Percentiles rank a stretch among this genome's conserved stretches.
phyloP scores from a whole-genome alignment of 2,329 filamentous ascomycete genomes.

The Monosporascus ibericus region DNA sequence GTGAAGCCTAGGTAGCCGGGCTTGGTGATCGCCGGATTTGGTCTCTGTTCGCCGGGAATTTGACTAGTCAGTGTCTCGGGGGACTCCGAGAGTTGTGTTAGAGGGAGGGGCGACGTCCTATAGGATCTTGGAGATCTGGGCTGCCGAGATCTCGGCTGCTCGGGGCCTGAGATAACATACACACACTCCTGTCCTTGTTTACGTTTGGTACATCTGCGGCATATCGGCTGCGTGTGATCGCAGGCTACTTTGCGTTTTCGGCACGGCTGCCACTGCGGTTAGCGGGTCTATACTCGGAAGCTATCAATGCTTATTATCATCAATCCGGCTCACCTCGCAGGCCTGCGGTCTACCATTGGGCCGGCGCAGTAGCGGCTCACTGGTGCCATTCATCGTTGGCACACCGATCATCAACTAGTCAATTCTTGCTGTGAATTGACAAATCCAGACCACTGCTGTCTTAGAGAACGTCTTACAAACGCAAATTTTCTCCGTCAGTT shows the following conservation, averaged over 20 bases:
- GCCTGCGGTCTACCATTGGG: conserved; percentile 23
- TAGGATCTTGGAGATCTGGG: neutral
- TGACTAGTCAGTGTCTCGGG: conserved; percentile 8
- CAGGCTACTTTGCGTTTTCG: conserved; percentile 37
- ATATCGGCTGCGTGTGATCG: conserved; percentile 34
- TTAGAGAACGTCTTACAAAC: too few species aligned
- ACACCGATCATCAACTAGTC: too few species aligned
- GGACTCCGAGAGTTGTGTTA: conserved; percentile 3
- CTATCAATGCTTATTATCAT: conserved; percentile 4
- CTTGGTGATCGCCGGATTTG: conserved; percentile 8
- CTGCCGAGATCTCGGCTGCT: neutral
- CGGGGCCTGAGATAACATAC: conserved; percentile 23
- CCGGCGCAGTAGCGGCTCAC: conserved; percentile 19
- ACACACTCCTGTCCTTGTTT: conserved; percentile 28
- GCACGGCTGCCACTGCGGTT: conserved; percentile 30
- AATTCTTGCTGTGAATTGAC: neutral
- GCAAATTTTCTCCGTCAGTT: too few species aligned
- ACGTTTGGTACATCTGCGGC: conserved; percentile 31
- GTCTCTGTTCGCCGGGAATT: conserved; percentile 8
- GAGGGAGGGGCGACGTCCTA: conserved; percentile 1
- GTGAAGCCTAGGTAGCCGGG: conserved; percentile 40
- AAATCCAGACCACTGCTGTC: too few species aligned
- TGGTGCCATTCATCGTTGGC: too few species aligned
- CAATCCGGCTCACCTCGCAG: conserved; percentile 20
- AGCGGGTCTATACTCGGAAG: conserved; percentile 7